Percentiles rank a stretch among this genome's conserved stretches.
Evolutionary conservation across 768 basidiomycete species (phyloP).

Genomic region (Suillus brevipes): DNA sequence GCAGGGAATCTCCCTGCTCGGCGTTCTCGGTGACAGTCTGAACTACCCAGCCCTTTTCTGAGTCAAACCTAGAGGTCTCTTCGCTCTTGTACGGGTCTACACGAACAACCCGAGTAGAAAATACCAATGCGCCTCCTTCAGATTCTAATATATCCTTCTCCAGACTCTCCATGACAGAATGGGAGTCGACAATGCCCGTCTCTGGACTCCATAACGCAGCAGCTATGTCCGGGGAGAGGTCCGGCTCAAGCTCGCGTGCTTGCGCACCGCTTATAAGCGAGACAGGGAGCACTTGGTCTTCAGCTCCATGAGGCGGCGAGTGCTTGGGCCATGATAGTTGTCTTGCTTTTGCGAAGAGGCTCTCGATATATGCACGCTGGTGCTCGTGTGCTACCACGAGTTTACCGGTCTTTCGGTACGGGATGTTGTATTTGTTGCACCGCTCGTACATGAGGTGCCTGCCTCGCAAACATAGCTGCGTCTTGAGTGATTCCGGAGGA

Average conservation of each 20-base stretch:
- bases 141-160: conserved; percentile 79
- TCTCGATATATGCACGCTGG: conserved; percentile 70
- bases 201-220: conserved; percentile 79
- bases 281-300: conserved; percentile 53
- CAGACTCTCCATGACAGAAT: conserved; percentile 77
- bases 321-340: conserved; percentile 51
- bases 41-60: conserved; percentile 83
- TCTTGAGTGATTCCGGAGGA: conserved; percentile 81
- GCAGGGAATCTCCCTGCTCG: conserved; percentile 57
- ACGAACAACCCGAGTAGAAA: conserved; percentile 80
- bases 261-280: conserved; percentile 66
- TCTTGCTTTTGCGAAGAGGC: conserved; percentile 63
- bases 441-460: conserved; percentile 80
- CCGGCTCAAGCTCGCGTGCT: conserved; percentile 77
- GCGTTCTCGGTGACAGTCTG: conserved; percentile 65
- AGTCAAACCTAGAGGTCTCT: conserved; percentile 26
- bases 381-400: conserved; percentile 77
- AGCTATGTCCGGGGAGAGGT: conserved; percentile 68
- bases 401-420: conserved; percentile 78
- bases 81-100: conserved; percentile 61
- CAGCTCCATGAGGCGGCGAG: conserved; percentile 28
- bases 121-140: conserved; percentile 68
- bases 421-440: conserved; percentile 63
- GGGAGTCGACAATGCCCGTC: conserved; percentile 91
- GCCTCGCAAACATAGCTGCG: conserved; percentile 81